phyloP scores from a whole-genome alignment of 208 protist genomes.

The Wallacemonas sp. region DNA sequence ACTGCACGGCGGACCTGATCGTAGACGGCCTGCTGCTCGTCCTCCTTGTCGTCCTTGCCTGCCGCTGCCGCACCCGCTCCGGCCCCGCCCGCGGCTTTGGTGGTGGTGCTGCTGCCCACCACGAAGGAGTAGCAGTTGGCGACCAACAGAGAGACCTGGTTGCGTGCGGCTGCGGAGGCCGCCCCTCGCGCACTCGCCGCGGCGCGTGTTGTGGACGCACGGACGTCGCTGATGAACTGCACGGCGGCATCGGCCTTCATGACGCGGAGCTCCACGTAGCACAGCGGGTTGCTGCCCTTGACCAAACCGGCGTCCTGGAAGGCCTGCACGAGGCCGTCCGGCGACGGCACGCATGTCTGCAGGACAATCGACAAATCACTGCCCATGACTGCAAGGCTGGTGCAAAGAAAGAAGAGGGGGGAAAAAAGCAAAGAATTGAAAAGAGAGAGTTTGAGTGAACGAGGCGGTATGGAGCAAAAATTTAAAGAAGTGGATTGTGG shows the following conservation, averaged over 20 bases:
- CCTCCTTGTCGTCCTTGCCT: background rate
- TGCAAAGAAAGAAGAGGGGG: background rate
- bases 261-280: conserved; percentile 37
- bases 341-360: conserved; percentile 33
- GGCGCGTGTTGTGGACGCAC: background rate
- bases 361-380: conserved; percentile 51
- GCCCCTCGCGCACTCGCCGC: background rate
- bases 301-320: conserved; percentile 1
- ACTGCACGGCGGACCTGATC: conserved; percentile 5
- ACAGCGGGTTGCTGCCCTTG: background rate
- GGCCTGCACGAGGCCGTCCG: conserved; percentile 18
- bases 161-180: background rate
- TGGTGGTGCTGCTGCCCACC: conserved; percentile 8
- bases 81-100: background rate
- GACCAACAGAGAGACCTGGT: conserved; percentile 18
- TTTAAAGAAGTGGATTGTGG: too few relatives aligned
- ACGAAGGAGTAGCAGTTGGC: conserved; percentile 23
- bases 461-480: too few relatives aligned
- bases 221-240: conserved; percentile 1
- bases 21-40: conserved; percentile 8
- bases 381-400: conserved; percentile 37
- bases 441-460: too few relatives aligned
- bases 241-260: conserved; percentile 22
- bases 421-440: too few relatives aligned
- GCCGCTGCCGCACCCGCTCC: background rate